Evolutionary conservation across 2,329 filamentous ascomycete genomes (phyloP).

Genomic region (Orbilia brochopaga): DNA sequence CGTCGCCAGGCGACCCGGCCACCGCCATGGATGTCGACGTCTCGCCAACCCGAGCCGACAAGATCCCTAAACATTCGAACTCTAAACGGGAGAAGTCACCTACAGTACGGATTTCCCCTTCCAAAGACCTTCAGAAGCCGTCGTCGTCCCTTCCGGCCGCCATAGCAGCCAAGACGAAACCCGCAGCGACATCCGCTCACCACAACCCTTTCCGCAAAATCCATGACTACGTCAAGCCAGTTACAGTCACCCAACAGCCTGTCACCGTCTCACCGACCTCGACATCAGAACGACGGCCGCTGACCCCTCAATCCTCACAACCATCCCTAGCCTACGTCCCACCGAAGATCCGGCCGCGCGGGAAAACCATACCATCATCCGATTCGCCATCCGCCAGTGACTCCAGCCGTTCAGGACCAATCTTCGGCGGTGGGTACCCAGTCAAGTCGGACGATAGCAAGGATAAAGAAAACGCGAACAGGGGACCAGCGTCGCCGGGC

Average conservation of each 20-base stretch:
- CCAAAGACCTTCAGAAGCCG: conserved; percentile 20
- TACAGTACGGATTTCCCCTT: not conserved
- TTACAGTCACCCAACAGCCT: conserved; percentile 2
- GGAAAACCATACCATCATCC: conserved; percentile 30
- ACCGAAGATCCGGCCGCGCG: conserved; percentile 41
- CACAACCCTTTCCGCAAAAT: conserved; percentile 47
- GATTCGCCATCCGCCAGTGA: not conserved
- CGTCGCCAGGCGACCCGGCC: conserved; percentile 19
- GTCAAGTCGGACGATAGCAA: conserved; percentile 22
- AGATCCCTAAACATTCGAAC: conserved; percentile 22
- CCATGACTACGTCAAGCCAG: conserved; percentile 44
- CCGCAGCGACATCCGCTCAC: not conserved
- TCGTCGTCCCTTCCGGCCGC: not conserved
- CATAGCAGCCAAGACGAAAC: not conserved
- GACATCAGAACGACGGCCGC: conserved; percentile 18
- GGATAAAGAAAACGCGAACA: conserved; percentile 36
- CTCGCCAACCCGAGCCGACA: conserved; percentile 12
- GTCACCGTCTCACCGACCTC: conserved; percentile 11
- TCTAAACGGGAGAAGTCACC: conserved; percentile 14
- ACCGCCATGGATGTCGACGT: conserved; percentile 21
- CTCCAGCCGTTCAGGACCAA: conserved; percentile 26
- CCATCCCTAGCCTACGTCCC: conserved; percentile 36
- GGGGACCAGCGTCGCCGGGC: conserved; percentile 23
- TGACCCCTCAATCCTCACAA: conserved; percentile 30
- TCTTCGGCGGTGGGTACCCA: conserved; percentile 46